A percentile compares a stretch with the other conserved stretches of the same genome.
Evolutionary conservation across 2,329 filamentous ascomycete species (phyloP).

Genomic region (Thielaviopsis punctulata): DNA sequence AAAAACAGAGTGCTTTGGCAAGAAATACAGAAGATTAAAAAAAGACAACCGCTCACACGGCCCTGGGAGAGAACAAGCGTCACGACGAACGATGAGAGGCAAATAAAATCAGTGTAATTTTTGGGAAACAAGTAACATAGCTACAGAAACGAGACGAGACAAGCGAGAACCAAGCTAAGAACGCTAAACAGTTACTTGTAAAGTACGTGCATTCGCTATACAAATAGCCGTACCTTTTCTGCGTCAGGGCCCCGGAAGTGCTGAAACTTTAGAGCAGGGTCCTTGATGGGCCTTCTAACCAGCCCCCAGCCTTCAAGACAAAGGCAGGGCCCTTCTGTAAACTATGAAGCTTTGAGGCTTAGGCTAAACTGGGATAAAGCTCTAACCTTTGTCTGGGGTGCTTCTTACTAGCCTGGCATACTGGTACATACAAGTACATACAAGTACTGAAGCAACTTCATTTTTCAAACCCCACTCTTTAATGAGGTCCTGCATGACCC

Average conservation of each 20-base stretch:
- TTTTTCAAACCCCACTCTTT: not conserved
- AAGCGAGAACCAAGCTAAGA: not conserved
- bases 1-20: not conserved
- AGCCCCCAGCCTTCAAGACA: too few species aligned
- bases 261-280: too few species aligned
- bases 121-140: too few species aligned
- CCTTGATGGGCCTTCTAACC: too few species aligned
- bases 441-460: not conserved
- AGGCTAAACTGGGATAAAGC: too few species aligned
- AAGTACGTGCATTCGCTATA: not conserved
- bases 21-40: not conserved
- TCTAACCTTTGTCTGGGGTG: too few species aligned
- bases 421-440: too few species aligned
- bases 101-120: too few species aligned
- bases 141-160: too few species aligned
- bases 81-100: not conserved
- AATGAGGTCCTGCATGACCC: not conserved
- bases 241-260: not conserved
- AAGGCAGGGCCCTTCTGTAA: too few species aligned
- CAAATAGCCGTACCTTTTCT: not conserved
- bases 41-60: too few species aligned
- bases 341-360: too few species aligned
- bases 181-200: not conserved
- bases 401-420: not conserved
- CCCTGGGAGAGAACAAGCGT: not conserved